Evolutionary conservation across 2,329 filamentous ascomycete species (phyloP).

Genomic region (Aspergillus amoenus): DNA sequence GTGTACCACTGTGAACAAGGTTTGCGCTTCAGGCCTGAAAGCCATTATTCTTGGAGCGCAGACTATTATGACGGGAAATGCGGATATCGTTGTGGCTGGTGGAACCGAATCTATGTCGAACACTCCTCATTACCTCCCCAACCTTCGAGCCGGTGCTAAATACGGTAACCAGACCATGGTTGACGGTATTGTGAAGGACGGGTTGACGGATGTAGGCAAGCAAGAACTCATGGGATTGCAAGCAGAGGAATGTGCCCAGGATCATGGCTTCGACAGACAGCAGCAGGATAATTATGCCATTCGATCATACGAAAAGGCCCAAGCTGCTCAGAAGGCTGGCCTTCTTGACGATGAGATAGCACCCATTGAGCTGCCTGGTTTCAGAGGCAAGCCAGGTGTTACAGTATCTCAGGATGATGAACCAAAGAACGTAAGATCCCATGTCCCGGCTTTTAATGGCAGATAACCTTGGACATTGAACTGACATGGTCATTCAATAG

Average conservation of each 20-base stretch:
- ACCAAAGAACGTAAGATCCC: constrained; percentile 72
- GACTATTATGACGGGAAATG: constrained; percentile 96
- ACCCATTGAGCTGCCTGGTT: constrained; percentile 82
- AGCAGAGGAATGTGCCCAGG: constrained; percentile 85
- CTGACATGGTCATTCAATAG: constrained; percentile 23
- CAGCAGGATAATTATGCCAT: constrained; percentile 96
- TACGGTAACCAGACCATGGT: constrained; percentile 88
- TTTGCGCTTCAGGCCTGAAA: constrained; percentile 94
- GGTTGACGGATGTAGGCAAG: constrained; percentile 84
- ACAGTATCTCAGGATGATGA: constrained; percentile 86
- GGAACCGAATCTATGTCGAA: constrained; percentile 99
- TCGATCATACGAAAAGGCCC: constrained; percentile 88
- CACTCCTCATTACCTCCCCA: constrained; percentile 90
- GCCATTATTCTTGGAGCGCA: constrained; percentile 91
- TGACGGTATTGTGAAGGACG: constrained; percentile 91
- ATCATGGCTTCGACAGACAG: constrained; percentile 78
- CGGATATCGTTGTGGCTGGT: constrained; percentile 87
- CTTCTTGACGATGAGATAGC: constrained; percentile 83
- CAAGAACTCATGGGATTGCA: constrained; percentile 96
- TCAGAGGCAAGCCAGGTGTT: constrained; percentile 83
- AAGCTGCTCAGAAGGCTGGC: constrained; percentile 77
- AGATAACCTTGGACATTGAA: not conserved
- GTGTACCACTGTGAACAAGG: constrained; percentile 96
- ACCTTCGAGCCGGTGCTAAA: constrained; percentile 82
- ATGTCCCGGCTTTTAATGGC: not conserved